Conservation (phyloP, 257 asterid species). For the Lantana camara region DNA sequence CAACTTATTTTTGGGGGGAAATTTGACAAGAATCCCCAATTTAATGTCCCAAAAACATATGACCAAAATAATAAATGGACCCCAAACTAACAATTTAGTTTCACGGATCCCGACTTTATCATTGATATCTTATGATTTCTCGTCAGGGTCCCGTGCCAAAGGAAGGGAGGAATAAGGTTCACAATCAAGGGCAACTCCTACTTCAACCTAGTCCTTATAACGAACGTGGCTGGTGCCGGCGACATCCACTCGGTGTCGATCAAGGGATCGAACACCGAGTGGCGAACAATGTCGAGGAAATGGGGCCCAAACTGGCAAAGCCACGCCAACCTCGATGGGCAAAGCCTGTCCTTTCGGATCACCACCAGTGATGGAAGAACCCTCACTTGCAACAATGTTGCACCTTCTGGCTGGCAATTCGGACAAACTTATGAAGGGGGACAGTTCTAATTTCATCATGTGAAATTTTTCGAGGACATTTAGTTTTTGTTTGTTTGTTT, state of each 20-base stretch:
- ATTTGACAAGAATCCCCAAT: too few relatives aligned
- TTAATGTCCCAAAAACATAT: too few relatives aligned
- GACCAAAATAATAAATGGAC: too few relatives aligned
- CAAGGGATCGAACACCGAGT: slow-evolving; percentile 79
- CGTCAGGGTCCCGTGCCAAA: slow-evolving; percentile 71
- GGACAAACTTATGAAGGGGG: slow-evolving; percentile 81
- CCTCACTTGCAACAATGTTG: slow-evolving; percentile 58
- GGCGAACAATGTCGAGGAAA: slow-evolving; percentile 86
- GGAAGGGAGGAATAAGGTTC: slow-evolving; percentile 86
- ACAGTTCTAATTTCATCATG: slow-evolving; percentile 61
- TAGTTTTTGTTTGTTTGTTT: too few relatives aligned
- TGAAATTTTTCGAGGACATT: too few relatives aligned
- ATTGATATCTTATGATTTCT: too few relatives aligned
- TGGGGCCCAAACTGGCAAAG: slow-evolving; percentile 99
- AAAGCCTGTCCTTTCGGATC: slow-evolving; percentile 71
- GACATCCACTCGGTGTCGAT: slow-evolving; percentile 75
- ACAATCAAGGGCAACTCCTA: slow-evolving; percentile 86
- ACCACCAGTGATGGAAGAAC: slow-evolving; percentile 88
- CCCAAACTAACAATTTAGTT: too few relatives aligned
- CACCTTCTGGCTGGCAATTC: slow-evolving; percentile 68
- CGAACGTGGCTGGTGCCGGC: slow-evolving; percentile 93
- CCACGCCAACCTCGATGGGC: slow-evolving; percentile 71
- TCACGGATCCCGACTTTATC: too few relatives aligned
- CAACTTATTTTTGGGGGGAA: too few relatives aligned
- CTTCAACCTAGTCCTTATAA: slow-evolving; percentile 81